Base-by-base conservation (phyloP, 2,329 filamentous ascomycete species). In the Colletotrichum horii region DNA sequence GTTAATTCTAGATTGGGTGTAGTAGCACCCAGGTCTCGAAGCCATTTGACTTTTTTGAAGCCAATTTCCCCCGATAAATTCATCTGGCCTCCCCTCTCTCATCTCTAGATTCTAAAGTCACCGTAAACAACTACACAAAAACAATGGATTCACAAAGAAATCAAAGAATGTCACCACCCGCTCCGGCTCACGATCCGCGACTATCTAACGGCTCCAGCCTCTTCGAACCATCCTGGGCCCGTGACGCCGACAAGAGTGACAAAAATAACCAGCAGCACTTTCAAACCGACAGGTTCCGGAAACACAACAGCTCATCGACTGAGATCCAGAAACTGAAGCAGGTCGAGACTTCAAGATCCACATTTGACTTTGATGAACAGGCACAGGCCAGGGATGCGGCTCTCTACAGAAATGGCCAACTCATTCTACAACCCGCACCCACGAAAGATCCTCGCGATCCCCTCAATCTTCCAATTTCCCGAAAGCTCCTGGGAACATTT, bases 401-500 rank as follows among this genome's bases (percentile, higher is more conserved):
- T 5, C 73, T 75, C 9, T 75, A 68, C 34, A 30, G 14, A 12
- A 38, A 75, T n/a, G 73, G 73, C 8, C 64, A 65, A 14, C 73
- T 75, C 12, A 30, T 75, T 4, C 64, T 75, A 0, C 70, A 75
- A 19, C 73, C 70, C 8, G 73, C 70, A 3, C 73, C 70, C 0
- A 75, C 73, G 2, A 30, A 65, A 16, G 70, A 75, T 22, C 73
- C 73, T 6, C 70, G 73, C 5, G 73, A 75, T 26, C 73, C 73
- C 12, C 70, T 75, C 64, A 75, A 75, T 11, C 24, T 75, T 1
- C 73, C 64, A 2, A 8, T 75, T 3, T 32, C 70, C 1, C 56
- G 64, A 1, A 75, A 75, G 24, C 24, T 65, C 6, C 58, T 75
- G 1, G 73, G 55, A 9, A 68, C 62, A 9, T 64, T 65, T 32